Conservation (phyloP, 345 rosid genomes). For the Nasturtium officinale region DNA sequence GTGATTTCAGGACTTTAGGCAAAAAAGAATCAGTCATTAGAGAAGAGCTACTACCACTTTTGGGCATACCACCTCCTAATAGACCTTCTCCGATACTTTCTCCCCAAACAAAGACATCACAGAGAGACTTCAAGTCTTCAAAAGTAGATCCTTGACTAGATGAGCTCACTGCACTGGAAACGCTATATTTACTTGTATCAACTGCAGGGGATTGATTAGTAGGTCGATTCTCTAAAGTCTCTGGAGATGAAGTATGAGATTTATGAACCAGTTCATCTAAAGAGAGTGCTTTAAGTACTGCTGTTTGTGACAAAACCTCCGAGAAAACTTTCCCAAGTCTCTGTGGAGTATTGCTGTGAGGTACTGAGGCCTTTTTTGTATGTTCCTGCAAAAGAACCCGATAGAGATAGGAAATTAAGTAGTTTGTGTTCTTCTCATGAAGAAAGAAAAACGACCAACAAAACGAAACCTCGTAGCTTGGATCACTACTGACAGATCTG, state of each 20-base stretch:
- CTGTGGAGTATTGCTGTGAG: slow-evolving; percentile 43
- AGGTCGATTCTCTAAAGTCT: slow-evolving; percentile 40
- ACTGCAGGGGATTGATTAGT: slow-evolving; percentile 38
- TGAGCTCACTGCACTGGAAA: slow-evolving; percentile 57
- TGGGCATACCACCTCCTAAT: slow-evolving; percentile 40
- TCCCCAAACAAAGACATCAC: slow-evolving; percentile 57
- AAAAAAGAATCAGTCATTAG: slow-evolving; percentile 41
- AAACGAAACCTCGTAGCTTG: slow-evolving; percentile 46
- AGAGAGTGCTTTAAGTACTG: slow-evolving; percentile 49
- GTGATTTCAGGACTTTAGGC: slow-evolving; percentile 53
- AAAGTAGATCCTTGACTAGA: slow-evolving; percentile 50
- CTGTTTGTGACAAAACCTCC: slow-evolving; percentile 57
- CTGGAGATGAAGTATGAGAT: slow-evolving; percentile 43
- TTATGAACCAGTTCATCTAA: slow-evolving; percentile 47
- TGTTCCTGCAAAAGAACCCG: slow-evolving; percentile 48
- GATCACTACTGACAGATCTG: slow-evolving; percentile 50
- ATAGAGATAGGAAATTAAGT: slow-evolving; percentile 15
- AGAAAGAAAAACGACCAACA: neutral
- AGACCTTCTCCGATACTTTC: slow-evolving; percentile 47
- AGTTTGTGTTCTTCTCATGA: neutral
- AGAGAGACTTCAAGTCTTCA: slow-evolving; percentile 49
- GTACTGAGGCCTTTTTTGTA: slow-evolving; percentile 32
- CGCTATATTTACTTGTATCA: slow-evolving; percentile 53
- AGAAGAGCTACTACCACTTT: slow-evolving; percentile 37
- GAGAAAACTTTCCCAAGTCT: slow-evolving; percentile 62